Conservation (phyloP, 768 basidiomycete species). For the Termitomyces sp. region DNA sequence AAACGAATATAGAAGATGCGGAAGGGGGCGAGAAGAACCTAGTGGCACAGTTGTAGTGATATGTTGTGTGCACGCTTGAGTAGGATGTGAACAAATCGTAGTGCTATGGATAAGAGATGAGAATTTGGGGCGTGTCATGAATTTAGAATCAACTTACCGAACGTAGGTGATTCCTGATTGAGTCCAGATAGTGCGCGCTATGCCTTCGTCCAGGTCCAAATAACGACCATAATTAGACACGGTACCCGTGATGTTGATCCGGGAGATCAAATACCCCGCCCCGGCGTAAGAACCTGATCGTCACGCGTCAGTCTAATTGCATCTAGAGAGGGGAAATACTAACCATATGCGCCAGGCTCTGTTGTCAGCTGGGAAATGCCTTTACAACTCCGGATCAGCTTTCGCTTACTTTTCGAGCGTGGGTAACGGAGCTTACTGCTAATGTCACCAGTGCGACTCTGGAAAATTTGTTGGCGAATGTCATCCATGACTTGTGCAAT, state of each 20-base stretch:
- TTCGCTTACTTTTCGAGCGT: neutral
- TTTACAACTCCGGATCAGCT: slow-evolving; percentile 17
- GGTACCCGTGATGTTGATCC: slow-evolving; percentile 33
- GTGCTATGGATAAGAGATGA: slow-evolving; percentile 1
- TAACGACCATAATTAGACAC: slow-evolving; percentile 52
- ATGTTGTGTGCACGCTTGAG: slow-evolving; percentile 57
- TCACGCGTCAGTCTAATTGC: neutral
- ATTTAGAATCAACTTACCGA: slow-evolving; percentile 34
- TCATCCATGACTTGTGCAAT: slow-evolving; percentile 45
- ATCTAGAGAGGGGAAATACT: slow-evolving; percentile 6
- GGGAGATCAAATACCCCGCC: slow-evolving; percentile 56
- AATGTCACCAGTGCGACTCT: slow-evolving; percentile 53
- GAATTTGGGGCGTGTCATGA: neutral
- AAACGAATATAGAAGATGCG: slow-evolving; percentile 42
- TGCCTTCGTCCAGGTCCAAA: slow-evolving; percentile 63
- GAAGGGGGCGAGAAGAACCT: slow-evolving; percentile 20
- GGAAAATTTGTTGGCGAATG: slow-evolving; percentile 54
- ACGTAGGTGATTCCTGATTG: slow-evolving; percentile 40
- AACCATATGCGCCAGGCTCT: slow-evolving; percentile 59
- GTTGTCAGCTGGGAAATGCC: slow-evolving; percentile 51
- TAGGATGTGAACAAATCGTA: slow-evolving; percentile 66
- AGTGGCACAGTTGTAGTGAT: slow-evolving; percentile 24
- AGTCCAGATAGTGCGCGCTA: slow-evolving; percentile 56
- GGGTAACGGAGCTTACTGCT: slow-evolving; percentile 32
- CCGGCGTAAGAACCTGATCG: slow-evolving; percentile 60